Conservation (phyloP, 495 filamentous ascomycete species). For the Rusavskia elegans region DNA sequence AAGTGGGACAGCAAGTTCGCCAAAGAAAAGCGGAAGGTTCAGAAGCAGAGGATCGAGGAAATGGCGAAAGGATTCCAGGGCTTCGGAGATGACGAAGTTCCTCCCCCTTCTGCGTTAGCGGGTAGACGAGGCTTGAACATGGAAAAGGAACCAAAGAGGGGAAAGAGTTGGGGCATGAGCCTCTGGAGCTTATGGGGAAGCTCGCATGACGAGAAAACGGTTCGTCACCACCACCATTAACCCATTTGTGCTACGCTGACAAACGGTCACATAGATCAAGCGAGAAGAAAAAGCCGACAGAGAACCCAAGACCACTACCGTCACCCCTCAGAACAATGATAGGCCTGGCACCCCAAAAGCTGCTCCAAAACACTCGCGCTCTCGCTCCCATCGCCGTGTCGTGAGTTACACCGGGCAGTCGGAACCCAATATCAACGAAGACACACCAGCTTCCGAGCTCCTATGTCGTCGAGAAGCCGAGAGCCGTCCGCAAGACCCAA, state of each 20-base stretch:
- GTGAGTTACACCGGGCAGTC: slow-evolving; percentile 8
- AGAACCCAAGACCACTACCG: background rate
- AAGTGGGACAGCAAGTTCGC: slow-evolving; percentile 58
- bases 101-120: slow-evolving; percentile 70
- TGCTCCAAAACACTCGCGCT: background rate
- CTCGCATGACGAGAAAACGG: slow-evolving; percentile 65
- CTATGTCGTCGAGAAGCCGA: background rate
- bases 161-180: slow-evolving; percentile 55
- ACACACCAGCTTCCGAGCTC: background rate
- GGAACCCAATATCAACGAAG: background rate
- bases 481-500: background rate
- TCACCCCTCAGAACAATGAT: background rate
- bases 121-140: slow-evolving; percentile 42
- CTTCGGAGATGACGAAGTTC: slow-evolving; percentile 53
- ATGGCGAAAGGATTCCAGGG: slow-evolving; percentile 50
- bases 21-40: slow-evolving; percentile 47
- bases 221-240: slow-evolving; percentile 14
- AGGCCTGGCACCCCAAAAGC: background rate
- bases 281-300: slow-evolving; percentile 15
- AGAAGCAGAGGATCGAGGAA: slow-evolving; percentile 53
- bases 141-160: slow-evolving; percentile 37
- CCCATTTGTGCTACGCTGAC: background rate
- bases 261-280: slow-evolving; percentile 5
- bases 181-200: slow-evolving; percentile 77
- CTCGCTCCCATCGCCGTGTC: slow-evolving; percentile 6